Base-by-base conservation (phyloP, 2,329 filamentous ascomycete genomes). In the Dryadomyces quercus-mongolicae region DNA sequence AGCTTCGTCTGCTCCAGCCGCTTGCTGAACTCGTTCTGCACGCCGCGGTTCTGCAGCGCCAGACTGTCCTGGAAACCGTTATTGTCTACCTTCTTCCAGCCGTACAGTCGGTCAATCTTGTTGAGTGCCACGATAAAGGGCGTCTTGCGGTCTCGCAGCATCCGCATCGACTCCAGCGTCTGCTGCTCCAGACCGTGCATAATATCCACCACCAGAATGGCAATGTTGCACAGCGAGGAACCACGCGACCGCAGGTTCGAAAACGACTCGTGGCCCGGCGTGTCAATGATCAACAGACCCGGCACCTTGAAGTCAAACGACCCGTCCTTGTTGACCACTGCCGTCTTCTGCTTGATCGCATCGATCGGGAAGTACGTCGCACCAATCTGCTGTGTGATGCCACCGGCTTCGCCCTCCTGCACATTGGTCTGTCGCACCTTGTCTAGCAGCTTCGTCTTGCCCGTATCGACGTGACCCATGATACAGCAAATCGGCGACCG, bases 401-500 rank as follows among this genome's bases (percentile, higher is more conserved):
- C 93, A 77, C 93, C 94, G 44, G 93, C 94, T 80, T 98, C 93
- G 65, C 93, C 93, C 72, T 97, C 93, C 67, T 98, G 94, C 40
- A 98, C 93, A 67, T 98, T 97, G 55, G 93, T 97, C 71, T 96
- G 90, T 65, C 93, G 87, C 66, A 98, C 88, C 76, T 98, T 98
- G 77, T 98, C 93, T 56, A 98, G 80, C 59, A 98, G 77, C 75
- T 97, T 98, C n/a, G 93, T 98, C 76, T 98, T 98, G 69, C 93
- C 93, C 48, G 94, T 98, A 84, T 98, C 93, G 81, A 98, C 93
- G 81, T 98, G 93, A 65, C 93, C 93, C 60, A 98, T 82, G 80
- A 98, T 98, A 85, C 92, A 97, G 78, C 93, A 97, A 71, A 98
- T 98, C 53, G 93, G 93, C 44, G 93, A 97, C 56, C 93, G 89